Evolutionary conservation across 176 grass and related monocot species (phyloP), one percentile per base, ranked within the genome.

Genomic region (Lolium perenne): DNA sequence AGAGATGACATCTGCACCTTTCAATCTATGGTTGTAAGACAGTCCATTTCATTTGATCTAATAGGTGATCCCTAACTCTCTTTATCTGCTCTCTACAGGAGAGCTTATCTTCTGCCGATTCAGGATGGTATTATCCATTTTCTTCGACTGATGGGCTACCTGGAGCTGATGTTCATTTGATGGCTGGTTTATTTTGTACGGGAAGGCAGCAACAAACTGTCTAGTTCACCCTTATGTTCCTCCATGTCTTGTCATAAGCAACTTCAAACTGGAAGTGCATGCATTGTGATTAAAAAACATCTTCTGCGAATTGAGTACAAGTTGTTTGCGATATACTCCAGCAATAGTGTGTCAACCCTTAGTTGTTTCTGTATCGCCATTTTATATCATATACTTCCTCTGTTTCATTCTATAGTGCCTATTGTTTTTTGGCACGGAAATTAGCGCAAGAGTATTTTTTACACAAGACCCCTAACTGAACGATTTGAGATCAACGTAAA

Each of bases 191-290:
- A 61, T 76, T 87, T 80, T 91, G 77, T 88, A 80, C 22, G 32
- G 68, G n/a, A 80, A 85, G 82, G 65, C 89, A 85, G 89, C 60
- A 81, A 25, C 3, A 71, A 45, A 85, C 79, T 91, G 77, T 77
- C 81, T 81, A 70, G 22, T 50, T 61, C 75, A 81, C 79, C 54
- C 5, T 69, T 62, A 54, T 77, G 82, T 84, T 62, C 26, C 60
- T 61, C 45, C 61, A 45, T 54, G 41, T 76, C 60, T 25, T 87
- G 10, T 88, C 89, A 88, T 91, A 91, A 88, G 89, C 59, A 81
- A 47, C 89, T 91, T 91, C 77, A 85, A 70, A 91, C 85, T 81
- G 71, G 70, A 84, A 88, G 85, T 81, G 50, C 82, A 63, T 80
- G 60, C 25, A 16, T 51, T 91, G 89, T 87, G 81, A 87, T 91